Evolutionary conservation across 1,284 basidiomycete species (phyloP), one percentile per base, ranked within the genome.

Genomic region (Anthracocystis panici-leucophaei): DNA sequence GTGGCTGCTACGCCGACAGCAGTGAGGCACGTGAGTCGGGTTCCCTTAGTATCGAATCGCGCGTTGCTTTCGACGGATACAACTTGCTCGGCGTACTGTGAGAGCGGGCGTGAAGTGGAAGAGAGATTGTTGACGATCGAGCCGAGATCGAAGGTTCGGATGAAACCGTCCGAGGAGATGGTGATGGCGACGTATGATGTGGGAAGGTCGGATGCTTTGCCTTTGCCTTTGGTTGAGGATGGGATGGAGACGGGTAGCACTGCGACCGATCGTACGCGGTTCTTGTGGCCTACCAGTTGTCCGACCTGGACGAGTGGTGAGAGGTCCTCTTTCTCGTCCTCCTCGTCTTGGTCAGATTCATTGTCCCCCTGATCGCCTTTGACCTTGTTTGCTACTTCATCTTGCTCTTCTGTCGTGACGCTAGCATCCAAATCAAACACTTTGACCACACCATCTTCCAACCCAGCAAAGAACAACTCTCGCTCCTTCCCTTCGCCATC

Each of bases 141-240:
- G 11, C 55, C 56, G 27, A 84, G 68, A 51, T 83, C 76, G 46
- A 82, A 85, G 11, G 80, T 75, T 38, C 82, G 80, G 50, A 85
- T 77, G 10, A 71, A 64, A 8, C 83, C 83, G 57, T 85, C 83
- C 0, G 83, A 84, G n/a, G 78, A 82, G 66, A 84, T 81, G 20
- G 81, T 84, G 29, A 72, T 56, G 14, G 75, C 78, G 2, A 78
- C 65, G 42, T 71, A 76, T 2, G 63, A 54, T 55, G 18, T 25
- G 18, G 53, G 51, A 6, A 27, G 4, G 27, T 7, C 27, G 27
- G 14, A 5, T 20, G 40, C 9, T 49, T 31, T 42, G 35, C 51
- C n/a, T 45, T 48, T 48, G 8, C 57, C 59, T 51, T 64, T 50
- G 35, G 12, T 16, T 25, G 31, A 21, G 0, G 60, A 53, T 5